phyloP scores from a whole-genome alignment of 768 basidiomycete genomes.

The Leccinum imitatum region DNA sequence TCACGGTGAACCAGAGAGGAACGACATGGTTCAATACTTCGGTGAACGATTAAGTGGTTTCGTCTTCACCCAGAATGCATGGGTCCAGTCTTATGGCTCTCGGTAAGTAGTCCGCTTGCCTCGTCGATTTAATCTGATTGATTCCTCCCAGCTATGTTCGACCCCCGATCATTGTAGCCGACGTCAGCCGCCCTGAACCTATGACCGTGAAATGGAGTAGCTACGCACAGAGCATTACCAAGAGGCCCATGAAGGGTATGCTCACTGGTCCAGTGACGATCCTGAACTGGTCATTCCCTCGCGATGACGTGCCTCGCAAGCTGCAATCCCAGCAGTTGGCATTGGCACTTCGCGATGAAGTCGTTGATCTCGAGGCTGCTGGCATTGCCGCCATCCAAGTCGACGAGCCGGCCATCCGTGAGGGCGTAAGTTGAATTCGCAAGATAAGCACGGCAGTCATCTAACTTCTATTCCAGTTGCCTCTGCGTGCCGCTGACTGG shows the following conservation, averaged over 20 bases:
- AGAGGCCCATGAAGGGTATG: conserved; percentile 99
- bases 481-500: conserved; percentile 96
- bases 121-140: conserved; percentile 10
- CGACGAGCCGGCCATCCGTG: conserved; percentile 99
- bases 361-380: conserved; percentile 93
- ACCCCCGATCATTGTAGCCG: conserved; percentile 97
- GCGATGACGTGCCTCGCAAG: conserved; percentile 94
- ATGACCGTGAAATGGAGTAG: conserved; percentile 98
- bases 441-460: neutral
- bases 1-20: conserved; percentile 98
- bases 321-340: conserved; percentile 98
- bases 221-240: conserved; percentile 93
- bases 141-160: conserved; percentile 74
- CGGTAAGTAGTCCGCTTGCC: conserved; percentile 51
- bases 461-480: conserved; percentile 53
- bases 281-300: conserved; percentile 99
- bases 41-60: conserved; percentile 95
- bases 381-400: conserved; percentile 98
- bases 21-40: conserved; percentile 99
- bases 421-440: conserved; percentile 65
- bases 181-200: conserved; percentile 87
- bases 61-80: conserved; percentile 97
- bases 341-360: conserved; percentile 96
- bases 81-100: conserved; percentile 99
- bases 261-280: conserved; percentile 97